Percentiles rank a stretch among this genome's conserved stretches.
phyloP scores from a whole-genome alignment of 1,284 basidiomycete species.

The Rhodotorula sp. region DNA sequence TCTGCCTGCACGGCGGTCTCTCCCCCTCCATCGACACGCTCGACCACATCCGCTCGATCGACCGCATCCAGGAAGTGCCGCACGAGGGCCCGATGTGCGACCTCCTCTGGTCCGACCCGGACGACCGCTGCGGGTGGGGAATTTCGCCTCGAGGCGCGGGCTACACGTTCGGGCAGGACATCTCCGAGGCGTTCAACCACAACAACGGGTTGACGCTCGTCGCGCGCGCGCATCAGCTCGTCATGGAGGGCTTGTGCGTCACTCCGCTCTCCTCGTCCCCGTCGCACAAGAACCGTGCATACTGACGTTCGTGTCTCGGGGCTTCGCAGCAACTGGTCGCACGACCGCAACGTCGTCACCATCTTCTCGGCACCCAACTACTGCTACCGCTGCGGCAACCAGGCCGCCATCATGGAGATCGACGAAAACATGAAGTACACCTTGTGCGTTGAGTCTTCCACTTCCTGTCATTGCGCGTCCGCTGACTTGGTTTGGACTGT shows the following conservation, averaged over 20 bases:
- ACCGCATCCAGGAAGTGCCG: slow-evolving; percentile 97
- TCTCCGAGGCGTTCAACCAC: slow-evolving; percentile 96
- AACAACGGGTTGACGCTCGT: slow-evolving; percentile 98
- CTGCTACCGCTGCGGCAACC: slow-evolving; percentile 99
- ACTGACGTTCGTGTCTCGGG: too few species aligned
- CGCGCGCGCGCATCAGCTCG: slow-evolving; percentile 80
- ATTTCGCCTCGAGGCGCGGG: slow-evolving; percentile 98
- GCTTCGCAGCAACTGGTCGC: slow-evolving; percentile 75
- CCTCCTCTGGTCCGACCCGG: slow-evolving; percentile 97
- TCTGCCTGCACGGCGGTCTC: slow-evolving; percentile 97
- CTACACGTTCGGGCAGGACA: slow-evolving; percentile 99
- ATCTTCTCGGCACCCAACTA: slow-evolving; percentile 97
- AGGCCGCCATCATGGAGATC: slow-evolving; percentile 99
- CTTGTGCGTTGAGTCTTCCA: slow-evolving; percentile 49
- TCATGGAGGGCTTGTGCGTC: slow-evolving; percentile 84
- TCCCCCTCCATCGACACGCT: slow-evolving; percentile 99
- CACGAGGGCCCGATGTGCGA: slow-evolving; percentile 99
- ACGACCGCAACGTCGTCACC: slow-evolving; percentile 99
- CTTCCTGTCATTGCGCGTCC: too few species aligned
- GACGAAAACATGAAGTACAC: slow-evolving; percentile 82
- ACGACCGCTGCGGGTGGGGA: slow-evolving; percentile 99
- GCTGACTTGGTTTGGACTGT: slow-evolving; percentile 7
- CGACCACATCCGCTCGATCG: slow-evolving; percentile 97
- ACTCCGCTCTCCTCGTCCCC: slow-evolving; percentile 19
- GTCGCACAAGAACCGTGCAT: not conserved